phyloP scores from a whole-genome alignment of 1,139 yeast species.

The Kazachstania sp. region DNA sequence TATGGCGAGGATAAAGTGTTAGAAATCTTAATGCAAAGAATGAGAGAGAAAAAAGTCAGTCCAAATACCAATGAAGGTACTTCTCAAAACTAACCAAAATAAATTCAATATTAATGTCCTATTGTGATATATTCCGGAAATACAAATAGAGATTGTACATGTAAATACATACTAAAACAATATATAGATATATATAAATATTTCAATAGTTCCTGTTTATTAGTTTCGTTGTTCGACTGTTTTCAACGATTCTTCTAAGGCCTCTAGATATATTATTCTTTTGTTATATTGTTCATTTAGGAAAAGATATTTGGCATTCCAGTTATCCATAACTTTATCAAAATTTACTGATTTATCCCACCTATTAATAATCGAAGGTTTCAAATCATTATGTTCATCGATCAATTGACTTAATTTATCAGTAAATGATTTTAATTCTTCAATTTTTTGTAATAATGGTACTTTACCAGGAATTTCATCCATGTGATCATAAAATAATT shows the following conservation, averaged over 20 bases:
- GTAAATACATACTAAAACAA: neutral
- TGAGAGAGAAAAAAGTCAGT: constrained; percentile 12
- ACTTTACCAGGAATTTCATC: constrained; percentile 7
- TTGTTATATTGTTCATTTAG: constrained; percentile 31
- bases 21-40: constrained; percentile 51
- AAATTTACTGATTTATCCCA: constrained; percentile 31
- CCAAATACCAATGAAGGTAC: neutral
- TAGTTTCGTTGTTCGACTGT: neutral
- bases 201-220: neutral
- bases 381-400: constrained; percentile 32
- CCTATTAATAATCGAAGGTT: constrained; percentile 29
- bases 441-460: constrained; percentile 8
- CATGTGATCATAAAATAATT: constrained; percentile 23
- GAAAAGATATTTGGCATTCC: constrained; percentile 34
- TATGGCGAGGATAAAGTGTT: constrained; percentile 72
- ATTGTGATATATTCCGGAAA: neutral
- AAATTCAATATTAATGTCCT: neutral
- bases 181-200: neutral
- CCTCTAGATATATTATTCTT: constrained; percentile 27
- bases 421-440: constrained; percentile 21
- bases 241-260: constrained; percentile 18
- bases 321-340: constrained; percentile 33
- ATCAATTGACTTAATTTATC: constrained; percentile 26
- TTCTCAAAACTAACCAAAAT: neutral
- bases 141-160: neutral